These are phyloP conservation scores for Paraphoma chrysanthemicola DNA, from an alignment of 2,329 filamentous ascomycete genomes.

Conservation along the genomic window DNA sequence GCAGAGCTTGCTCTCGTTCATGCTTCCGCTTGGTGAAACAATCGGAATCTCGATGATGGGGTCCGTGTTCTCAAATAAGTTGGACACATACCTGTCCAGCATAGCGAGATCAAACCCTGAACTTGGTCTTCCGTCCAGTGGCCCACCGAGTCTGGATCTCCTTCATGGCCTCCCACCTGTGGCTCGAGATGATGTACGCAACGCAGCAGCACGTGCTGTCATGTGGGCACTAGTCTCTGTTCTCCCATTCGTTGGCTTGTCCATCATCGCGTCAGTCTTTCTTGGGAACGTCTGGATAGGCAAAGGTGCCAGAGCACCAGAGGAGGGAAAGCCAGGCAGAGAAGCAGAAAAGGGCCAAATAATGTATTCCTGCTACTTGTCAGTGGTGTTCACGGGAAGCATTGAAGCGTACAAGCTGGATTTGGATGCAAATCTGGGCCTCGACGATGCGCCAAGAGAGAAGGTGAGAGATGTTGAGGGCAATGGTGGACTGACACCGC, in stretches of 20 bases:
- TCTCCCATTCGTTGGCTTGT: slow-evolving; percentile 63
- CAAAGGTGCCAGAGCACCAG: slow-evolving; percentile 30
- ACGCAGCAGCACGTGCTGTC: slow-evolving; percentile 63
- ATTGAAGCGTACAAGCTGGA: slow-evolving; percentile 16
- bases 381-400: slow-evolving; percentile 18
- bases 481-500: background rate
- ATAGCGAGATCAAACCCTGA: slow-evolving; percentile 31
- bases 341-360: slow-evolving; percentile 23
- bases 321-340: slow-evolving; percentile 26
- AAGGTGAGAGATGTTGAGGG: slow-evolving; percentile 16
- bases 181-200: slow-evolving; percentile 48
- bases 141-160: slow-evolving; percentile 38
- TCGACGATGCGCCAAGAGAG: slow-evolving; percentile 3
- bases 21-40: slow-evolving; percentile 69
- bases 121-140: slow-evolving; percentile 21
- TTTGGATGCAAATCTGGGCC: slow-evolving; percentile 18
- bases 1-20: slow-evolving; percentile 66
- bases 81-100: slow-evolving; percentile 30
- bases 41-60: slow-evolving; percentile 72
- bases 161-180: slow-evolving; percentile 48
- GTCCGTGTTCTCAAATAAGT: slow-evolving; percentile 70
- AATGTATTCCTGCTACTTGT: slow-evolving; percentile 25
- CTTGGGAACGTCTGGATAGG: slow-evolving; percentile 63
- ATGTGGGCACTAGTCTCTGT: slow-evolving; percentile 71
- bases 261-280: slow-evolving; percentile 52